These are phyloP conservation scores for Orbilia oligospora DNA, from an alignment of 2,329 filamentous ascomycete species.

Conservation along the genomic window DNA sequence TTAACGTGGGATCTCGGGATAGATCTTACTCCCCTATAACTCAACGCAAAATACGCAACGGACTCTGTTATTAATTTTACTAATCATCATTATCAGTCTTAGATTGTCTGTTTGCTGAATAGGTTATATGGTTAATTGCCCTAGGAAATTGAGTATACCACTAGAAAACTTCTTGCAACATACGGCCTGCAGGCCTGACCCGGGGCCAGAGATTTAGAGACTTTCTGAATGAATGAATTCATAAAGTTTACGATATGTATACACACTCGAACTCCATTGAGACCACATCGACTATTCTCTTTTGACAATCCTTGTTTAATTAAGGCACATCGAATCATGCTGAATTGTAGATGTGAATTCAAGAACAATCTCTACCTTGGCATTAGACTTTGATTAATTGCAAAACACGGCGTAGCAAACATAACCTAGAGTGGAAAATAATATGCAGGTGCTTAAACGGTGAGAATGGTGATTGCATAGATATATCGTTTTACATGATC, in stretches of 20 bases:
- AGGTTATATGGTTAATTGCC: too few species aligned
- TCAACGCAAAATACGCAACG: conserved; percentile 16
- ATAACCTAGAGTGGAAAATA: background rate
- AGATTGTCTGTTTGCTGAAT: too few species aligned
- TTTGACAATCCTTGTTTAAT: background rate
- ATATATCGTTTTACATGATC: background rate
- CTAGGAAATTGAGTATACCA: too few species aligned
- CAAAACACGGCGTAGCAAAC: background rate
- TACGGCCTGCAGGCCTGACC: too few species aligned
- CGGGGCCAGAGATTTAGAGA: too few species aligned
- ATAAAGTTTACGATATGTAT: too few species aligned
- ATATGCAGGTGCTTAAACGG: background rate
- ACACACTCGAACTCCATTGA: background rate
- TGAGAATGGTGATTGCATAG: background rate
- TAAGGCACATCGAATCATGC: background rate
- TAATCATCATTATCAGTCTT: too few species aligned
- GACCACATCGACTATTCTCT: too few species aligned
- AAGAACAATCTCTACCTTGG: background rate
- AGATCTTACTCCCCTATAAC: too few species aligned
- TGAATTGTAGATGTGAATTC: background rate
- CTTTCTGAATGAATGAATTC: background rate
- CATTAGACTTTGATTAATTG: background rate
- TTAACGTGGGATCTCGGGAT: background rate
- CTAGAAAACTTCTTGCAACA: too few species aligned
- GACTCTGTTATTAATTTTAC: background rate